Evolutionary conservation across 2,329 filamentous ascomycete genomes (phyloP).

Genomic region (Ophiosphaerella narmari): DNA sequence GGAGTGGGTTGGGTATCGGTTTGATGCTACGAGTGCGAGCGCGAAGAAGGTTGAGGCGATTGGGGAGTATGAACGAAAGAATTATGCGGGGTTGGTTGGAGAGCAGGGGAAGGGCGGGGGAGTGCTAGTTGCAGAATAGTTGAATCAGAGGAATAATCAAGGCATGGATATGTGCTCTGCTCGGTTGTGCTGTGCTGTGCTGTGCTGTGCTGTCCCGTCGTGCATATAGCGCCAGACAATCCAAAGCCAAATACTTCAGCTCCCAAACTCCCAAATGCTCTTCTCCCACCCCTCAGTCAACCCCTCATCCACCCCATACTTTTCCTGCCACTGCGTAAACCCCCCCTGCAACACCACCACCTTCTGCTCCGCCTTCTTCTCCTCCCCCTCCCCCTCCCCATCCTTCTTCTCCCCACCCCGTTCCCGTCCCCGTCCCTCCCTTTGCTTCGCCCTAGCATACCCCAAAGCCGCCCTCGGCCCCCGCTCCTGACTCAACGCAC

Average conservation of each 20-base stretch:
- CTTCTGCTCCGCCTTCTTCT: conserved; percentile 59
- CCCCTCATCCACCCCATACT: conserved; percentile 74
- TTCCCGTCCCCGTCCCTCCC: conserved; percentile 36
- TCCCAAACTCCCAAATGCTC: conserved; percentile 76
- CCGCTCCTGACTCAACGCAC: conserved; percentile 86
- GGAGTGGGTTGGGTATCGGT: conserved; percentile 85
- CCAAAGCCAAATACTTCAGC: not conserved
- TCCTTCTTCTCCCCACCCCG: too few relatives aligned
- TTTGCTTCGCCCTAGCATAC: conserved; percentile 73
- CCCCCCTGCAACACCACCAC: conserved; percentile 83
- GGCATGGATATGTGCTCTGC: too few relatives aligned
- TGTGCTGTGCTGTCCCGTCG: too few relatives aligned
- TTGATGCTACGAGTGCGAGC: conserved; percentile 69
- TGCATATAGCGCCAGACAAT: too few relatives aligned
- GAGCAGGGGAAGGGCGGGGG: conserved; percentile 11
- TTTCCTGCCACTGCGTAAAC: conserved; percentile 88
- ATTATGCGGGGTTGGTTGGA: conserved; percentile 28
- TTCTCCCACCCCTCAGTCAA: conserved; percentile 84
- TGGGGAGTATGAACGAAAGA: conserved; percentile 52
- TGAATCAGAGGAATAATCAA: too few relatives aligned
- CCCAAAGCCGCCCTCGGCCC: conserved; percentile 82
- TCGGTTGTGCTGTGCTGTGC: too few relatives aligned
- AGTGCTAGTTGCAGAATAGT: not conserved
- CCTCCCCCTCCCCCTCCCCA: conserved; percentile 30
- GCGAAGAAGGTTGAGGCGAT: conserved; percentile 61